Evolutionary conservation across 2,329 filamentous ascomycete genomes (phyloP).

Genomic region (Emericellopsis cladophorae): DNA sequence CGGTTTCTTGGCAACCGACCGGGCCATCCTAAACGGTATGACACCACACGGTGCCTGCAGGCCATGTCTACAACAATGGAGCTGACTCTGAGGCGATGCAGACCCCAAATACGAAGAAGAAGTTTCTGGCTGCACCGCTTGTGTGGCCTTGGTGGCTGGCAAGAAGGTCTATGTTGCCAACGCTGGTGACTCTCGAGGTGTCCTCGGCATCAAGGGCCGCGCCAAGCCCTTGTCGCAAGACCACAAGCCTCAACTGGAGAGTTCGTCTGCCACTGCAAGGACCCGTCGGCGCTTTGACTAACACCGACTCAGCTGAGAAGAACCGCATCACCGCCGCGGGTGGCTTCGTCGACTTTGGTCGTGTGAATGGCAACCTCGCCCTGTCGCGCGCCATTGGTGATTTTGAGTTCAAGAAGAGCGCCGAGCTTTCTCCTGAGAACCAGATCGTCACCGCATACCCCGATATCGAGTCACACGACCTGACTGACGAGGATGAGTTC

Average conservation of each 20-base stretch:
- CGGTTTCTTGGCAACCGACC: constrained; percentile 89
- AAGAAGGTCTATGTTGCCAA: constrained; percentile 95
- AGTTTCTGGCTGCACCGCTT: constrained; percentile 94
- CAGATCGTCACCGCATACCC: constrained; percentile 97
- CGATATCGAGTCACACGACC: constrained; percentile 82
- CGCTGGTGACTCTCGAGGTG: constrained; percentile 88
- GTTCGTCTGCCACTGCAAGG: constrained; percentile 32
- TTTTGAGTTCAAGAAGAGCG: constrained; percentile 99
- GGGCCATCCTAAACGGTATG: constrained; percentile 88
- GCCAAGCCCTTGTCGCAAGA: constrained; percentile 98
- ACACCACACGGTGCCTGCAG: not conserved
- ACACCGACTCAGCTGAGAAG: constrained; percentile 60
- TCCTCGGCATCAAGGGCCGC: constrained; percentile 90
- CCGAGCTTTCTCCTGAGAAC: constrained; percentile 91
- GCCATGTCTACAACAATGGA: not conserved
- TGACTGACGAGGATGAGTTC: constrained; percentile 91
- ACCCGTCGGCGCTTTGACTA: not conserved
- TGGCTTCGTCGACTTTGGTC: constrained; percentile 95
- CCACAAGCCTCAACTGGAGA: constrained; percentile 98
- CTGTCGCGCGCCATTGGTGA: constrained; percentile 95
- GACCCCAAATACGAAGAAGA: constrained; percentile 96
- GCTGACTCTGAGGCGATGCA: constrained; percentile 21
- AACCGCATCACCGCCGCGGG: constrained; percentile 90
- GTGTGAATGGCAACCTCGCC: constrained; percentile 95
- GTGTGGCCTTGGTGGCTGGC: constrained; percentile 76